Evolutionary conservation across 1,284 basidiomycete genomes (phyloP).

Genomic region (Lignosus rhinocerotis): DNA sequence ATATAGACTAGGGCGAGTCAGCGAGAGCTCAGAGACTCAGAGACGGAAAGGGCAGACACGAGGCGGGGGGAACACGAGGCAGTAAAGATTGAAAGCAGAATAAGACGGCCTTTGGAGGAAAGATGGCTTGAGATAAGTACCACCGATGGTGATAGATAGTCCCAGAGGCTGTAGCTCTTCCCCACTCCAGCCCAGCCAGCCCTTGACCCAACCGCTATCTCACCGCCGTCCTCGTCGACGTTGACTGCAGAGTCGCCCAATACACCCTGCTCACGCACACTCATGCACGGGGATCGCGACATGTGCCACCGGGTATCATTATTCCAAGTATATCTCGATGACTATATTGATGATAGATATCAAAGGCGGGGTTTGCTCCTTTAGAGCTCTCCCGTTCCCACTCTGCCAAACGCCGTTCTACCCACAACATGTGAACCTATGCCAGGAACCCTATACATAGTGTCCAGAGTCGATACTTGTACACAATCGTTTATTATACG

Average conservation of each 20-base stretch:
- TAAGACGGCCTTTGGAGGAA: slow-evolving; percentile 7
- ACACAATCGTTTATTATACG: no score
- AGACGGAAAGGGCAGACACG: slow-evolving; percentile 28
- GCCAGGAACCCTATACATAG: no score
- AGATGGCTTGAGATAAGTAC: slow-evolving; percentile 18
- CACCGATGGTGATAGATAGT: slow-evolving; percentile 24
- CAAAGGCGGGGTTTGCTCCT: no score
- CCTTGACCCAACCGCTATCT: slow-evolving; percentile 14
- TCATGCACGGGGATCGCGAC: not conserved
- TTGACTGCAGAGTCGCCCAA: not conserved
- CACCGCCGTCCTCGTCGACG: slow-evolving; percentile 3
- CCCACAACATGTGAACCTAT: no score
- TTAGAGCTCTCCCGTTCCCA: no score
- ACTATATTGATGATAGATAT: no score
- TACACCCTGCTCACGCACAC: no score
- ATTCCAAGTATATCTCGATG: no score
- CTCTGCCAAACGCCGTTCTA: no score
- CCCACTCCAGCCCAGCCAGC: slow-evolving; percentile 2
- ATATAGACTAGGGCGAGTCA: slow-evolving; percentile 21
- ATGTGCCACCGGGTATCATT: not conserved
- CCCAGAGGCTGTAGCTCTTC: slow-evolving; percentile 11
- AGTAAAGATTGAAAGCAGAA: slow-evolving; percentile 15
- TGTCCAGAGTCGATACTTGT: no score
- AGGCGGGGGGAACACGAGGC: slow-evolving; percentile 30
- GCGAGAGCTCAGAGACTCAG: slow-evolving; percentile 21